Conservation (phyloP, 805 yeast species). For the Candida ulmi region DNA sequence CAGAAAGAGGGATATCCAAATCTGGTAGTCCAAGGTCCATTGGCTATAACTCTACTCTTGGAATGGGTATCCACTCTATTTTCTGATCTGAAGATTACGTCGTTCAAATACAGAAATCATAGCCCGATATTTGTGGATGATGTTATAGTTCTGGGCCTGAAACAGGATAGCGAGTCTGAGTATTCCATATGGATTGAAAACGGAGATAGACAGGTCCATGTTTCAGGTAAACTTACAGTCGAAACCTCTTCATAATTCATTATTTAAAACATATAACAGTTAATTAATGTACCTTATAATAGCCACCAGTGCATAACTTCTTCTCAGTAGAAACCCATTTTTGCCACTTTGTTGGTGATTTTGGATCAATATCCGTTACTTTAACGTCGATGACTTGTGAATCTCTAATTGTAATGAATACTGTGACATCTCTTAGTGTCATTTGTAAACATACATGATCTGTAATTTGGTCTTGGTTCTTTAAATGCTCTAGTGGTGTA, state of each 20-base stretch:
- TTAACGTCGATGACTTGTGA: background rate
- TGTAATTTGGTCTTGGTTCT: slow-evolving; percentile 9
- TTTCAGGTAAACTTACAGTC: slow-evolving; percentile 11
- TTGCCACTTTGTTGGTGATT: slow-evolving; percentile 37
- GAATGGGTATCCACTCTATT: slow-evolving; percentile 38
- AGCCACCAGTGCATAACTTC: slow-evolving; percentile 14
- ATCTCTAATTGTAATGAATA: slow-evolving; percentile 24
- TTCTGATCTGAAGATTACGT: slow-evolving; percentile 14
- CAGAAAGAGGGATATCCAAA: slow-evolving; percentile 53
- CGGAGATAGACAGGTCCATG: slow-evolving; percentile 6
- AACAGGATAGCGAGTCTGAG: slow-evolving; percentile 1
- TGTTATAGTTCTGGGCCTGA: slow-evolving; percentile 19
- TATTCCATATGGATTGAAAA: slow-evolving; percentile 19
- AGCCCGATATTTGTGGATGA: slow-evolving; percentile 37
- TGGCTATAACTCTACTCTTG: slow-evolving; percentile 55
- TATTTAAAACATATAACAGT: too few relatives aligned
- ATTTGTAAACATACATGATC: slow-evolving; percentile 24
- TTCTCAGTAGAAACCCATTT: slow-evolving; percentile 44
- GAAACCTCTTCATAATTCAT: slow-evolving; percentile 2
- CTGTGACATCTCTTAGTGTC: slow-evolving; percentile 34
- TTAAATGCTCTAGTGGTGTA: background rate
- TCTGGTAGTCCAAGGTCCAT: slow-evolving; percentile 76
- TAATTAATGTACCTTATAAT: slow-evolving; percentile 22
- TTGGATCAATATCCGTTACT: slow-evolving; percentile 50
- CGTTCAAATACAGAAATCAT: slow-evolving; percentile 37